Evolutionary conservation across 768 basidiomycete species (phyloP), one percentile per base, ranked within the genome.

Genomic region (Kwoniella dejecticola): DNA sequence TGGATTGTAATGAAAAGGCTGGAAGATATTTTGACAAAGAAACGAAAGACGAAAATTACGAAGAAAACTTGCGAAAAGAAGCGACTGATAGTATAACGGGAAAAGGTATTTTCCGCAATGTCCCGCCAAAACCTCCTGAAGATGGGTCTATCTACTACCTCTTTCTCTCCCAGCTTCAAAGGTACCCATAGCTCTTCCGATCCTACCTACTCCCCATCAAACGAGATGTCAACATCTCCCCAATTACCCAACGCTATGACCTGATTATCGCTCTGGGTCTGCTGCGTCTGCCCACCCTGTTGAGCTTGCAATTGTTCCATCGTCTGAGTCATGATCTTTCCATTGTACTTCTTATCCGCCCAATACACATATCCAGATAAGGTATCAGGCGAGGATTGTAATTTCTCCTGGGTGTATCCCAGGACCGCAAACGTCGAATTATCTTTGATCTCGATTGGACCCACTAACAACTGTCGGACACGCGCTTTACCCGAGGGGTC

Each of bases 221-320:
- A 68, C 8, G 57, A 47, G 6, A 75, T 19, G 24, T 54, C 58
- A 23, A 75, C 64, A 57, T 75, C 66, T 13, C 71, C 73, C 64
- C 64, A 75, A 4, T 60, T 58, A 1, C 68, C 68, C 7, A 70
- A 24, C 10, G 68, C 36, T 2, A 70, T 46, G 52, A 75, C 30
- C 44, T 68, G 47, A 50, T 54, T 68, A 10, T 54, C 66, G 29
- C 38, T 61, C 24, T 42, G 60, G 60, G 8, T 57, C 55, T 52
- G 19, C 24, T 45, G 48, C 8, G 12, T 31, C 19, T n/a, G n/a
- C n/a, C n/a, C n/a, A n/a, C n/a, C n/a, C n/a, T n/a, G n/a, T n/a
- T n/a, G n/a, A n/a, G n/a, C n/a, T 33, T 61, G 67, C 38, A 60
- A 41, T 10, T 52, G 7, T 19, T 4, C 29, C 15, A 62, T 2